These are phyloP conservation scores for Mucor sp. DNA, from an alignment of 371 early-diverging fungal genomes.

Conservation along the genomic window DNA sequence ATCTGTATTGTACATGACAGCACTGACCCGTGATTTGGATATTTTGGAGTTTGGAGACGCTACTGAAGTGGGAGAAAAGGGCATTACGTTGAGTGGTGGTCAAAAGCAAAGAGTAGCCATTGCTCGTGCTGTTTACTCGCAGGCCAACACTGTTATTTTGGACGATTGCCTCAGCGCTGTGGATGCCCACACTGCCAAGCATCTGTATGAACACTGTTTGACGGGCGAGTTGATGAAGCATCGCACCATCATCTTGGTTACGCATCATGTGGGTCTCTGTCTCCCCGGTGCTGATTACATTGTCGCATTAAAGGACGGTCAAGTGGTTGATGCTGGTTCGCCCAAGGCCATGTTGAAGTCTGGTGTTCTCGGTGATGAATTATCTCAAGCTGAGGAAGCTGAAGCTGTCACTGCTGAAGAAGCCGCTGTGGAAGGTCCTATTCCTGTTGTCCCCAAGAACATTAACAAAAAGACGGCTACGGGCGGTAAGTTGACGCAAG, in stretches of 20 bases:
- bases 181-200: slow-evolving; percentile 87
- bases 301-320: slow-evolving; percentile 71
- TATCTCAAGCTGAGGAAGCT: slow-evolving; percentile 21
- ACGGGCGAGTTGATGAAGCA: slow-evolving; percentile 67
- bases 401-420: slow-evolving; percentile 20
- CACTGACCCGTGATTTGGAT: slow-evolving; percentile 80
- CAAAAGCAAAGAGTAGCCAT: slow-evolving; percentile 77
- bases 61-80: slow-evolving; percentile 91
- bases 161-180: slow-evolving; percentile 88
- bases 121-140: slow-evolving; percentile 81
- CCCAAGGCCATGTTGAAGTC: slow-evolving; percentile 46
- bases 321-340: slow-evolving; percentile 60
- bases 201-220: slow-evolving; percentile 71
- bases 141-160: slow-evolving; percentile 69
- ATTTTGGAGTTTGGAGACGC: slow-evolving; percentile 83
- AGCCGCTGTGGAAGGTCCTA: slow-evolving; percentile 35
- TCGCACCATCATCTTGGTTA: slow-evolving; percentile 86
- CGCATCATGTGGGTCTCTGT: slow-evolving; percentile 81
- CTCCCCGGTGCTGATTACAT: slow-evolving; percentile 70
- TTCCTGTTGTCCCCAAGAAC: slow-evolving; percentile 27
- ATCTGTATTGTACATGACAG: slow-evolving; percentile 67
- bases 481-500: slow-evolving; percentile 57
- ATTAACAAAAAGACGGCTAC: slow-evolving; percentile 29
- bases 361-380: slow-evolving; percentile 55
- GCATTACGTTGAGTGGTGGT: slow-evolving; percentile 88